Evolutionary conservation across 176 grass and related monocot species (phyloP).

Genomic region (Cymbopogon citratus): DNA sequence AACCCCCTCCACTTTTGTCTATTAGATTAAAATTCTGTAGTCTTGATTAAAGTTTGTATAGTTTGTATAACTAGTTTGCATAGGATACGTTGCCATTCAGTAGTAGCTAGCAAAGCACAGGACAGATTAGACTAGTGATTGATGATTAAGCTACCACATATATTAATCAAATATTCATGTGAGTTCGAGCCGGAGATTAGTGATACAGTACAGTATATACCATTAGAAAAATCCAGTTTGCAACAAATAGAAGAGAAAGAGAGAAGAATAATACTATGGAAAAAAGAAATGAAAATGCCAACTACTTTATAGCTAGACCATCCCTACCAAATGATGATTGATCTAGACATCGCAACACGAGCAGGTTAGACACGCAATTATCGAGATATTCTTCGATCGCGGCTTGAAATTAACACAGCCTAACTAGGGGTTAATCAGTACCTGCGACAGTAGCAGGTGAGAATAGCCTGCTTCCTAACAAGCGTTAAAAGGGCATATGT

Average conservation of each 20-base stretch:
- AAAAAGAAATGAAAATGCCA: too few relatives aligned
- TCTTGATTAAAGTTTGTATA: too few relatives aligned
- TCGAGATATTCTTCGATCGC: neutral
- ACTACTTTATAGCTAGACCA: conserved; percentile 37
- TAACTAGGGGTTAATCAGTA: neutral
- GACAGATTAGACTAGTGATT: conserved; percentile 8
- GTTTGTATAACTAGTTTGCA: too few relatives aligned
- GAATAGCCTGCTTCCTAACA: neutral
- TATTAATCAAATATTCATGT: conserved; percentile 18
- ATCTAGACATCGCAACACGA: conserved; percentile 49
- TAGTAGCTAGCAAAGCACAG: too few relatives aligned
- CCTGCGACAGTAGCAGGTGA: neutral
- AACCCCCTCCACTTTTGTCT: too few relatives aligned
- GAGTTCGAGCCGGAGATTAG: neutral
- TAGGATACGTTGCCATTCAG: too few relatives aligned
- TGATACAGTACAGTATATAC: conserved; percentile 2
- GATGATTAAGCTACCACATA: conserved; percentile 26
- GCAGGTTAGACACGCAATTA: conserved; percentile 10
- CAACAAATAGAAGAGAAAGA: neutral
- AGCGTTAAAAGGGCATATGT: neutral
- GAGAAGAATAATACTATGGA: too few relatives aligned
- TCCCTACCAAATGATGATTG: conserved; percentile 43
- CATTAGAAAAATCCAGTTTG: conserved; percentile 9
- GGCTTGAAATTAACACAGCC: conserved; percentile 5
- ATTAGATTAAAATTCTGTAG: too few relatives aligned